Base-by-base conservation (phyloP, 2,329 filamentous ascomycete genomes). In the Coleophoma crateriformis region DNA sequence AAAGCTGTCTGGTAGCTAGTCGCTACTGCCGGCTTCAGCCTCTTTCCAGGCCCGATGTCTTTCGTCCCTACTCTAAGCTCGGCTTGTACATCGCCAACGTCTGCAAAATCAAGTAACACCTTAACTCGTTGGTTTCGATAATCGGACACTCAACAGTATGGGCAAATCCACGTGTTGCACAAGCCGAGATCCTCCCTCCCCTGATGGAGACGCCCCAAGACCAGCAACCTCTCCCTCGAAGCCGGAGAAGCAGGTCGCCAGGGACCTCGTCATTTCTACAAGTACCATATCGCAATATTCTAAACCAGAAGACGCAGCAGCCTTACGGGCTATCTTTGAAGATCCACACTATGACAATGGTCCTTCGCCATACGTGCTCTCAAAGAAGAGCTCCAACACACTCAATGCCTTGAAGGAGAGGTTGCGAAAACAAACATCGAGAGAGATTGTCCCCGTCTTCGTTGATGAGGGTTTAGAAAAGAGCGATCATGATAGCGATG, bases 331-430 rank as follows among this genome's bases (percentile, higher is more conserved):
- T 2, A 59, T 64, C 41, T 63, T 62, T 42, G 58, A 59, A 45
- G 54, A 57, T 22, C 22, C 33, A 41, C 41, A 35, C 11, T 19
- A 39, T 7, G 42, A 49, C 10, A 34, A 40, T 11, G 39, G 37
- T 35, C 17, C 19, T 35, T 14, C 37, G 15, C 10, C 39, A 46
- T 68, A 70, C 15, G 63, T 68, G 32, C 72, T 73, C n/a, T 66
- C 68, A 11, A 68, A 66, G 42, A 69, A 62, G 49, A 61, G 58
- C 44, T 61, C 61, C 15, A 69, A 67, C 44, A 69, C 72, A 0
- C 63, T 81, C 11, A 69, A 69, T 33, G 64, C 65, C 3, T 71
- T 81, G 33, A 73, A 69, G 35, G 69, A 66, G 6, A 73, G 67
- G 39, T 60, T 70, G 49, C 68, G 69, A 41, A 59, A 51, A 33